Base-by-base conservation (phyloP, 2,329 filamentous ascomycete genomes). In the Colletotrichum filicis region DNA sequence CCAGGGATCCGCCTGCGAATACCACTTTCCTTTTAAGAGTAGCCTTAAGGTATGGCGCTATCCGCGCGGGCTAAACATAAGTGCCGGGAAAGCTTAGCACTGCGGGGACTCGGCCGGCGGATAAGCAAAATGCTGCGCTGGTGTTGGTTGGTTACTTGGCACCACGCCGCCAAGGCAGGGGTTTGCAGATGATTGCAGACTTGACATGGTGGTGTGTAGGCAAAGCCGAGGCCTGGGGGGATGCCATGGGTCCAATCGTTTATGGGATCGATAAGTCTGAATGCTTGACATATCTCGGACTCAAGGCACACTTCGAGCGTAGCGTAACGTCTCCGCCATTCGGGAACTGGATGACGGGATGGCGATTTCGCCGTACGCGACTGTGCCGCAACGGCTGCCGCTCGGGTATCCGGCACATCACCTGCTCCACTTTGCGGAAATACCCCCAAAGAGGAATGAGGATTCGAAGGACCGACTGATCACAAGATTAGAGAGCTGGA, bases 1-100 rank as follows among this genome's bases (percentile, higher is more conserved):
- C 22, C 28, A 56, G 66, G 68, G 58, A 1, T 16, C 63, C 65
- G 22, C 32, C 53, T 55, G 55, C 26, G 28, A 22, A 56, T 70
- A 73, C 70, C 66, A 73, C 70, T 61, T 73, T 70, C 70, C 70
- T 73, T 12, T 49, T 61, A 35, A 16, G 61, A 57, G 37, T 49
- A 12, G 28, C 46, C 35, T 66, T 64, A 56, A 26, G 56, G 16
- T 24, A 61, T 64, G 30, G 49, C 60, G 14, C 70, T 30, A 61
- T 61, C 30, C 42, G 42, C 19, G 16, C 42, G 19, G 42, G n/a
- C 26, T 46, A 60, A 69, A 55, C 60, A 61, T 35, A 61, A 73
- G 19, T 65, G 60, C 66, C 60, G 70, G 30, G 56, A 37, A 32
- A 37, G 22, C 52, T 57, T 52, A 22, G 46, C 30, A 14, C 49